Evolutionary conservation across 495 filamentous ascomycete genomes (phyloP).

Genomic region (Aspergillus bertholletiae): DNA sequence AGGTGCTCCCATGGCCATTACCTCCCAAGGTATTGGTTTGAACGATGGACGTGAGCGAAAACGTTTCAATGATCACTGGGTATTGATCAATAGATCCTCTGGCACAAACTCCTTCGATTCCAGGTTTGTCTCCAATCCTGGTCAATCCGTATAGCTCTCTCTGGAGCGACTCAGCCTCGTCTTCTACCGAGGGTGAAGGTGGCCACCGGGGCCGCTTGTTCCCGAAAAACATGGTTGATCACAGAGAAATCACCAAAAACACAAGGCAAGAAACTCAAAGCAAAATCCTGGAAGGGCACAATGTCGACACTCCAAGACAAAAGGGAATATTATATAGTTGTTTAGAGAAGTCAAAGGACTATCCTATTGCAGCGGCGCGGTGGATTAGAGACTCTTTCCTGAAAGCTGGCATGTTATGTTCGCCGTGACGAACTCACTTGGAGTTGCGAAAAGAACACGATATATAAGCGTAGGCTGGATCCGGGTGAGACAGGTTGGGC

Average conservation of each 20-base stretch:
- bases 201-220: conserved; percentile 32
- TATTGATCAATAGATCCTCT: conserved; percentile 46
- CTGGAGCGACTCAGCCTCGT: conserved; percentile 39
- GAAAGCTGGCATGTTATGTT: conserved; percentile 20
- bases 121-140: conserved; percentile 30
- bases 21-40: conserved; percentile 8
- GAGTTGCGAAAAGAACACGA: conserved; percentile 9
- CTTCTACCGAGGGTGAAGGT: conserved; percentile 42
- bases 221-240: conserved; percentile 28
- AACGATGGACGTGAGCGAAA: conserved; percentile 15
- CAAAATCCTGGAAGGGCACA: not conserved
- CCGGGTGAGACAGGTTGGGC: not conserved
- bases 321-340: not conserved
- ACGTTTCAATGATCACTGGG: conserved; percentile 36
- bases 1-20: conserved; percentile 20
- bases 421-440: conserved; percentile 17
- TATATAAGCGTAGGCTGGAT: not conserved
- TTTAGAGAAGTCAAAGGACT: not conserved
- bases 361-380: conserved; percentile 18
- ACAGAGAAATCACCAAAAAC: conserved; percentile 6
- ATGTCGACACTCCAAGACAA: conserved; percentile 1
- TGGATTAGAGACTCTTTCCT: conserved; percentile 15
- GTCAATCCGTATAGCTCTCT: conserved; percentile 37
- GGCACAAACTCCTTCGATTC: conserved; percentile 33
- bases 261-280: conserved; percentile 5